These are phyloP conservation scores for Boletus subparvulus DNA, from an alignment of 768 basidiomycete species.

Conservation along the genomic window DNA sequence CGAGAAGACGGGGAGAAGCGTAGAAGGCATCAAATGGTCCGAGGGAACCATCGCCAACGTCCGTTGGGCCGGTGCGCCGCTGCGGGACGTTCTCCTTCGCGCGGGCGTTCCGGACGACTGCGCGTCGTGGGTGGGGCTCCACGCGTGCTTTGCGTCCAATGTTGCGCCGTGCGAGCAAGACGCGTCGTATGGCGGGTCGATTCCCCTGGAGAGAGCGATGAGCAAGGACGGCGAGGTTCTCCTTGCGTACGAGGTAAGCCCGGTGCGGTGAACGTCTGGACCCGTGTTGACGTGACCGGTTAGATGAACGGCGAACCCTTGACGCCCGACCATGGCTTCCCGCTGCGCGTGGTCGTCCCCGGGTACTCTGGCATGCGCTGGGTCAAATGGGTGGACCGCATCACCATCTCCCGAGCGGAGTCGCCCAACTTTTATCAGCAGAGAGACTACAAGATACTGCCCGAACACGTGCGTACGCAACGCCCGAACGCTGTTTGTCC, in stretches of 20 bases:
- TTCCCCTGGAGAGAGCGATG: slow-evolving; percentile 53
- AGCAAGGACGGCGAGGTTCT: slow-evolving; percentile 49
- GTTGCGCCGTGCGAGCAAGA: slow-evolving; percentile 63
- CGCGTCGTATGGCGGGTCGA: slow-evolving; percentile 61
- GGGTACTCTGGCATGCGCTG: slow-evolving; percentile 69
- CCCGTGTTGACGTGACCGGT: neutral
- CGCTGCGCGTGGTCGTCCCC: slow-evolving; percentile 66
- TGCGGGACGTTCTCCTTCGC: slow-evolving; percentile 55
- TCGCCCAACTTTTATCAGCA: slow-evolving; percentile 73
- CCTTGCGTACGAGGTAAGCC: slow-evolving; percentile 58
- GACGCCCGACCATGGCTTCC: slow-evolving; percentile 61
- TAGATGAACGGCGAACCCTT: slow-evolving; percentile 65
- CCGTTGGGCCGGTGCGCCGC: slow-evolving; percentile 59
- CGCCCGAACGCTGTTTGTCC: neutral
- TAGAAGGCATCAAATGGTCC: slow-evolving; percentile 61
- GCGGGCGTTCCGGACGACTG: slow-evolving; percentile 37
- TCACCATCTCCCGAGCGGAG: slow-evolving; percentile 51
- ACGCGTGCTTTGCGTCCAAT: slow-evolving; percentile 62
- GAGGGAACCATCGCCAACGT: slow-evolving; percentile 72
- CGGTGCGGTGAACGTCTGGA: too few relatives aligned
- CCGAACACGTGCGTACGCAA: slow-evolving; percentile 42
- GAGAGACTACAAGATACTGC: slow-evolving; percentile 66
- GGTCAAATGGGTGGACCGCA: slow-evolving; percentile 74
- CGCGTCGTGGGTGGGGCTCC: slow-evolving; percentile 31
- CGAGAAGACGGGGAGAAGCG: slow-evolving; percentile 43